Conservation (phyloP, 495 filamentous ascomycete species). For the Talaromyces stipitatus region DNA sequence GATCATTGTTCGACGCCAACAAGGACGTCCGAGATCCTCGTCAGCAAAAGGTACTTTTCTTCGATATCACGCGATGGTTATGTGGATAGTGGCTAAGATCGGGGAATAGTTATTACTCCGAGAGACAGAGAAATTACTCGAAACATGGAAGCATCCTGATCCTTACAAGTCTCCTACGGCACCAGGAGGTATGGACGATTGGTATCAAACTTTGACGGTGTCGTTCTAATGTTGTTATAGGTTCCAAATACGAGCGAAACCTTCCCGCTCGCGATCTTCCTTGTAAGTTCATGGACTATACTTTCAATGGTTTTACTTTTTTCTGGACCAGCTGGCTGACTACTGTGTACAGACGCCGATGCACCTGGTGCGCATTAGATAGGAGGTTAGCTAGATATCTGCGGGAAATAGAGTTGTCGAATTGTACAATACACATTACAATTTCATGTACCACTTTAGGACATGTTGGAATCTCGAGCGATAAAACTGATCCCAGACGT, state of each 20-base stretch:
- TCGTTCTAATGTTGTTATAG: slow-evolving; percentile 30
- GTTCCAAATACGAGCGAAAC: slow-evolving; percentile 95
- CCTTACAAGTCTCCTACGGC: slow-evolving; percentile 83
- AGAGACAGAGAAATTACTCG: slow-evolving; percentile 79
- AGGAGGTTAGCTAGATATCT: background rate
- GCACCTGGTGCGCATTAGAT: slow-evolving; percentile 10
- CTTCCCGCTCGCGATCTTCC: slow-evolving; percentile 69
- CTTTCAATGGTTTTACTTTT: slow-evolving; percentile 4
- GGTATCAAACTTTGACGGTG: background rate
- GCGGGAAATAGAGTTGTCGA: background rate
- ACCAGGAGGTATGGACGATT: slow-evolving; percentile 72
- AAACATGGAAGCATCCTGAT: slow-evolving; percentile 97
- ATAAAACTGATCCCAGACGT: too few relatives aligned
- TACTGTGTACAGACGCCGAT: slow-evolving; percentile 9
- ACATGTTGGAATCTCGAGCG: too few relatives aligned
- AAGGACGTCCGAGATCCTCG: slow-evolving; percentile 76
- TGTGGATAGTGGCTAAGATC: background rate
- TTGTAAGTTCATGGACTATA: slow-evolving; percentile 51
- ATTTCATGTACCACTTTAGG: too few relatives aligned
- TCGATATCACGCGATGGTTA: background rate
- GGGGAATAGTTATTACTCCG: slow-evolving; percentile 65
- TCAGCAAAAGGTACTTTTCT: slow-evolving; percentile 63
- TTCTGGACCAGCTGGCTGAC: background rate
- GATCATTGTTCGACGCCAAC: slow-evolving; percentile 92
- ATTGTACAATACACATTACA: background rate